Conservation (phyloP, 2,329 filamentous ascomycete species). For the Thielaviopsis populi region DNA sequence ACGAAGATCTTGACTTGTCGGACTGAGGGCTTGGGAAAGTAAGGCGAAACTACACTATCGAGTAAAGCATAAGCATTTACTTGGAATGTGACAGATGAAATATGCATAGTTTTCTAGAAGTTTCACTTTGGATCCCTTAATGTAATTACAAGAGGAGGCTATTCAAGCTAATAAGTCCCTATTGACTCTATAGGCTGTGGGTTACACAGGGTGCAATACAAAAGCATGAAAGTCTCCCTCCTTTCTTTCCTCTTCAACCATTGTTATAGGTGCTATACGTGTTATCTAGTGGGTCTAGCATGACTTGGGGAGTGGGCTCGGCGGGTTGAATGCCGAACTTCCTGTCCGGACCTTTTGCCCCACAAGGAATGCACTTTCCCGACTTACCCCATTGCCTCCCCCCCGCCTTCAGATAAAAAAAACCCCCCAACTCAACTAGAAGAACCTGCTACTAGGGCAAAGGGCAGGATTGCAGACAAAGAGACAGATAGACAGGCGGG, state of each 20-base stretch:
- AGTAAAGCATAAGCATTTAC: background rate
- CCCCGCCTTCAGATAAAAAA: background rate
- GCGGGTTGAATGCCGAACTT: background rate
- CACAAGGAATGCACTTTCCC: conserved; percentile 1
- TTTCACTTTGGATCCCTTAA: background rate
- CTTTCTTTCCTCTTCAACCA: too few species aligned
- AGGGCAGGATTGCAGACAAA: background rate
- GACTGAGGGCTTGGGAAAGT: too few species aligned
- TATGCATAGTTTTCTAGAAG: background rate
- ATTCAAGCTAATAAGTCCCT: too few species aligned
- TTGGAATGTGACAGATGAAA: background rate
- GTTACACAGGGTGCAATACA: background rate
- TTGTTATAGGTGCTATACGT: too few species aligned
- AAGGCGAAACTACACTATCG: too few species aligned
- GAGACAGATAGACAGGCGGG: background rate
- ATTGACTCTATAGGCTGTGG: too few species aligned
- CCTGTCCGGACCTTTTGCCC: background rate
- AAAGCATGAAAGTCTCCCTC: background rate
- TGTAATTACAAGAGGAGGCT: background rate
- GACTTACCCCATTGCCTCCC: background rate
- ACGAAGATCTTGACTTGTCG: too few species aligned
- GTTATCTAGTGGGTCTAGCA: background rate
- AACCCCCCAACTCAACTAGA: background rate
- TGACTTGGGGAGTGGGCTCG: background rate
- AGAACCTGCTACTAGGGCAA: background rate